A percentile compares a stretch with the other conserved stretches of the same genome.
These are phyloP conservation scores for Coleophoma cylindrospora DNA, from an alignment of 2,329 filamentous ascomycete species.

Conservation along the genomic window DNA sequence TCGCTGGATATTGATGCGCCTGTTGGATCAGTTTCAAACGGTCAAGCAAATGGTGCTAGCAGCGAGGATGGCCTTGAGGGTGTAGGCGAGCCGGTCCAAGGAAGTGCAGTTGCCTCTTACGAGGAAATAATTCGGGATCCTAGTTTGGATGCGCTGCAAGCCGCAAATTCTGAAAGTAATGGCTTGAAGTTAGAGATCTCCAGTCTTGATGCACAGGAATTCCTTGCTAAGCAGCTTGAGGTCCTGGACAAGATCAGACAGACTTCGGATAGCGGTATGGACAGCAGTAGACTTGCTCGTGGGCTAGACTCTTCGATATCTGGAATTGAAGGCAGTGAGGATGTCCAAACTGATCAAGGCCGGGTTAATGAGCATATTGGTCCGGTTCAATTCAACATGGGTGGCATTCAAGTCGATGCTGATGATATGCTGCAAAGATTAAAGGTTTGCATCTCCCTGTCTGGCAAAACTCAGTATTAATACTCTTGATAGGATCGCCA, in stretches of 20 bases:
- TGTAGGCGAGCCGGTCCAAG: conserved; percentile 23
- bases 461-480: not conserved
- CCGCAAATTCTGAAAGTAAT: conserved; percentile 40
- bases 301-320: conserved; percentile 14
- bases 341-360: conserved; percentile 17
- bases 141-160: conserved; percentile 54
- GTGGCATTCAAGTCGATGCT: conserved; percentile 91
- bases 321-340: conserved; percentile 13
- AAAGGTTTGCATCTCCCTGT: conserved; percentile 52
- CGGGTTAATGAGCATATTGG: conserved; percentile 69
- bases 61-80: conserved; percentile 6
- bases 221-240: conserved; percentile 70
- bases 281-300: conserved; percentile 17
- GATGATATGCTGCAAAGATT: conserved; percentile 87
- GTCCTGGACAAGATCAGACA: conserved; percentile 62
- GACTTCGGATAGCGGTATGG: conserved; percentile 43
- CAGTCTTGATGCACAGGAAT: conserved; percentile 71
- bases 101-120: conserved; percentile 66
- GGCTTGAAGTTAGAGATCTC: conserved; percentile 45
- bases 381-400: conserved; percentile 96
- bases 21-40: conserved; percentile 31
- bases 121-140: conserved; percentile 77
- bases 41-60: conserved; percentile 15
- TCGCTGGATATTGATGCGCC: conserved; percentile 70
- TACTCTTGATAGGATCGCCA: conserved; percentile 24